These are phyloP conservation scores for Pseudozyma tsukubaensis DNA, from an alignment of 1,284 basidiomycete species.

Conservation along the genomic window DNA sequence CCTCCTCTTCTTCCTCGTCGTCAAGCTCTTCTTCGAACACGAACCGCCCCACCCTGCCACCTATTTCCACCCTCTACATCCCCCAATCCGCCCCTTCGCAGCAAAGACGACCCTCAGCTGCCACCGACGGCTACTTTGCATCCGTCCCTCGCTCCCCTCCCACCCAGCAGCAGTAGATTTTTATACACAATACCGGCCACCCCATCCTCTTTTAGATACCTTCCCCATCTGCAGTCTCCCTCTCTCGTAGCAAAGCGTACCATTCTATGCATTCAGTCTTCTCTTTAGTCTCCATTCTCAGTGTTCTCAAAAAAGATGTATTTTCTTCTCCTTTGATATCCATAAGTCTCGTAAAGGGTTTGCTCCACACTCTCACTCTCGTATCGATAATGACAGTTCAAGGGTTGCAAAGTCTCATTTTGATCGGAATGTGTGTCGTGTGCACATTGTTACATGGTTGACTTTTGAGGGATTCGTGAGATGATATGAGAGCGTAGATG, in stretches of 20 bases:
- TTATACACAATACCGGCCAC: too few species aligned
- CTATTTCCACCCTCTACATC: constrained; percentile 9
- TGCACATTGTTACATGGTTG: too few species aligned
- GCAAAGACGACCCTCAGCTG: not conserved
- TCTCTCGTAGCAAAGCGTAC: not conserved
- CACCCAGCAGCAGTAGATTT: too few species aligned
- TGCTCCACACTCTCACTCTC: too few species aligned
- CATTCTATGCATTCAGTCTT: not conserved
- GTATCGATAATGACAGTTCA: too few species aligned
- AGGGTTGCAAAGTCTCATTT: too few species aligned
- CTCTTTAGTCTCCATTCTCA: not conserved
- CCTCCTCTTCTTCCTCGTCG: constrained; percentile 2
- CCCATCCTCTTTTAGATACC: too few species aligned
- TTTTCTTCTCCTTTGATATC: not conserved
- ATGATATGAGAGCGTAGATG: too few species aligned
- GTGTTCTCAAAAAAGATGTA: not conserved
- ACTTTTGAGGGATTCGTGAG: too few species aligned
- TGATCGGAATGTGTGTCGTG: too few species aligned
- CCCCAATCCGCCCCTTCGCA: not conserved
- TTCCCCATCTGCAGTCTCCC: not conserved
- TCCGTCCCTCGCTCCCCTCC: not conserved
- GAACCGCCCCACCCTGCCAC: not conserved
- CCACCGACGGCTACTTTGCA: not conserved
- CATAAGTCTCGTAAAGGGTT: too few species aligned
- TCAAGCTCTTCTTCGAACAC: not conserved